Evolutionary conservation across 228 moss, liverwort and hornwort genomes (phyloP).

Genomic region (Sphagnum magellanicum): DNA sequence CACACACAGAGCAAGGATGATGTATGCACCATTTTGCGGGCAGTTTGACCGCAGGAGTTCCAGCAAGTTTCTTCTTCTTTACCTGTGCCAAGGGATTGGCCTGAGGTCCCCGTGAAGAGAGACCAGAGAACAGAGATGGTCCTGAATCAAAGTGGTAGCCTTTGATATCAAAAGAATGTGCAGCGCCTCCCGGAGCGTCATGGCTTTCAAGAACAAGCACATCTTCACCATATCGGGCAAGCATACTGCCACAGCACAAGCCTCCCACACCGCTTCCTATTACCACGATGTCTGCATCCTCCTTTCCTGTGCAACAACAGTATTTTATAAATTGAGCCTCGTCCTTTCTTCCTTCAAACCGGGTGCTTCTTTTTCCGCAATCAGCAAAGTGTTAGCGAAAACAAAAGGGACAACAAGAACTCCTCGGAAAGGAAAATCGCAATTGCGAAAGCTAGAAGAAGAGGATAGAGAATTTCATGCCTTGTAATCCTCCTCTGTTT

Average conservation of each 20-base stretch:
- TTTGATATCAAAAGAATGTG: conserved; percentile 80
- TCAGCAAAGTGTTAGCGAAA: too few relatives aligned
- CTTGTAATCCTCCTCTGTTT: too few relatives aligned
- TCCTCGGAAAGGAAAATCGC: too few relatives aligned
- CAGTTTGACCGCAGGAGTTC: too few relatives aligned
- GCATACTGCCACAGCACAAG: conserved; percentile 70
- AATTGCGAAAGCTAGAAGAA: too few relatives aligned
- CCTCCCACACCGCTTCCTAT: conserved; percentile 93
- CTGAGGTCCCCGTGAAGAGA: conserved; percentile 71
- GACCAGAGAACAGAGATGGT: conserved; percentile 84
- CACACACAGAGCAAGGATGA: too few relatives aligned
- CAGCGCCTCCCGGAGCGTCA: conserved; percentile 83
- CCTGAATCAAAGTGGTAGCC: conserved; percentile 96
- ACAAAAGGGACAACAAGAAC: too few relatives aligned
- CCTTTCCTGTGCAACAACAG: conserved; percentile 34
- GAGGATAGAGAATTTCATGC: too few relatives aligned
- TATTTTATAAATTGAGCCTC: too few relatives aligned
- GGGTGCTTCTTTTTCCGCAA: too few relatives aligned
- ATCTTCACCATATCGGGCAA: conserved; percentile 78
- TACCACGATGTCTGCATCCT: conserved; percentile 62
- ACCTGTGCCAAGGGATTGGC: conserved; percentile 97
- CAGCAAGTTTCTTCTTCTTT: not conserved
- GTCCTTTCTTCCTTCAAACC: too few relatives aligned
- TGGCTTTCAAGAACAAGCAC: conserved; percentile 89
- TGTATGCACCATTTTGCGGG: too few relatives aligned